These are phyloP conservation scores for Neovahlkampfia damariscottae DNA, from an alignment of 78 protist genomes.

Conservation along the genomic window DNA sequence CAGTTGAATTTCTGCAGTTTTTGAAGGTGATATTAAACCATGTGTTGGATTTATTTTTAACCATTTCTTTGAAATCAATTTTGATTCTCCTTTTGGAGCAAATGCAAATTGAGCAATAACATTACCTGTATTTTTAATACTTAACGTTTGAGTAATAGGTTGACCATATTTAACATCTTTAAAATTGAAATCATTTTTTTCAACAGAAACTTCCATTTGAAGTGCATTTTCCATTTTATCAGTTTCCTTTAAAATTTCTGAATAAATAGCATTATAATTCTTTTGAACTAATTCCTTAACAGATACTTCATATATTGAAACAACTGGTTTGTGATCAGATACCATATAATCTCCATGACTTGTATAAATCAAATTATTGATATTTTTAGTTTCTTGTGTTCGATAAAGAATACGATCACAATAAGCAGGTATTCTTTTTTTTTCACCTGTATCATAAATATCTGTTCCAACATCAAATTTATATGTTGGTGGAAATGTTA, in stretches of 20 bases:
- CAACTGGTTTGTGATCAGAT: constrained; percentile 75
- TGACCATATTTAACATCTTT: constrained; percentile 18
- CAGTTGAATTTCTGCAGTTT: not conserved
- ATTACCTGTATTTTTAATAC: constrained; percentile 51
- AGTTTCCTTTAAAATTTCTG: constrained; percentile 25
- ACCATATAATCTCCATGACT: constrained; percentile 15
- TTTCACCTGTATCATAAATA: constrained; percentile 50
- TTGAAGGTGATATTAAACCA: constrained; percentile 48
- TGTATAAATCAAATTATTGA: not conserved
- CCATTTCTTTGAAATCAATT: constrained; percentile 46
- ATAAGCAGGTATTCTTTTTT: constrained; percentile 60
- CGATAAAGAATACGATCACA: constrained; percentile 44
- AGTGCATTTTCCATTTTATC: constrained; percentile 62
- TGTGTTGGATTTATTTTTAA: constrained; percentile 41
- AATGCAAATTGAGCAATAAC: constrained; percentile 51
- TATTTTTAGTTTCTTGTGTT: not conserved
- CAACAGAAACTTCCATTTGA: constrained; percentile 39
- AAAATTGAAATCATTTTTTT: constrained; percentile 32
- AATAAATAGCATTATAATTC: not conserved
- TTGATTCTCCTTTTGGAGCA: constrained; percentile 50
- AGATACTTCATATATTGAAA: not conserved
- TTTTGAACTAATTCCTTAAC: constrained; percentile 3
- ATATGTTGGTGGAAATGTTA: constrained; percentile 60
- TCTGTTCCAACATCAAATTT: constrained; percentile 45
- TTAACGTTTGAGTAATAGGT: constrained; percentile 15